Conservation (phyloP, 306 rosid species). For the Rubus parviflorus region DNA sequence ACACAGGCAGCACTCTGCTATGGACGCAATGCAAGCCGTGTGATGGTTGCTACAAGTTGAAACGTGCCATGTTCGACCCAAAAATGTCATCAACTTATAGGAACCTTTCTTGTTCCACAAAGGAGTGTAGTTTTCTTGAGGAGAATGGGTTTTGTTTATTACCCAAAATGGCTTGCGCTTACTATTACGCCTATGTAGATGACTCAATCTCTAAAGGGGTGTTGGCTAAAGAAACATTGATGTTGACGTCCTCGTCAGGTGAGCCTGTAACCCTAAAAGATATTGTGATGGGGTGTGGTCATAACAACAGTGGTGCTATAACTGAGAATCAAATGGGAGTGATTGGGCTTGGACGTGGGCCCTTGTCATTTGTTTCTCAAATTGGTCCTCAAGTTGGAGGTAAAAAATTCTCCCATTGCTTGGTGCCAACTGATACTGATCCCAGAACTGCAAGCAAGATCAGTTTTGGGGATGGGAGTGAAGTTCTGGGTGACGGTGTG, state of each 20-base stretch:
- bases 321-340: conserved; percentile 57
- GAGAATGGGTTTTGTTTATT: conserved; percentile 31
- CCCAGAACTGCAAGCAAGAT: conserved; percentile 24
- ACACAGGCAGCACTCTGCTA: conserved; percentile 55
- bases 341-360: conserved; percentile 53
- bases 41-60: conserved; percentile 36
- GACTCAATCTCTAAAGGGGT: conserved; percentile 36
- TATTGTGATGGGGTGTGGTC: conserved; percentile 54
- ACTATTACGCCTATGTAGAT: conserved; percentile 47
- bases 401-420: conserved; percentile 52
- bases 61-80: conserved; percentile 45
- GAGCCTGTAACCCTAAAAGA: conserved; percentile 20
- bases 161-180: conserved; percentile 32
- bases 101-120: conserved; percentile 32
- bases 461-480: conserved; percentile 55
- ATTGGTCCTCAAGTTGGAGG: conserved; percentile 38
- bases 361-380: conserved; percentile 56
- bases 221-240: conserved; percentile 40
- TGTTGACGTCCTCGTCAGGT: conserved; percentile 31
- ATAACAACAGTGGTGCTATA: conserved; percentile 34
- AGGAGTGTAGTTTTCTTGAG: conserved; percentile 23
- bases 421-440: conserved; percentile 50
- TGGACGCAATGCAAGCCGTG: conserved; percentile 66
- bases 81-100: conserved; percentile 38
- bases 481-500: conserved; percentile 52